phyloP scores from a whole-genome alignment of 371 early-diverging fungal species.

The Rhizomucor miehei region DNA sequence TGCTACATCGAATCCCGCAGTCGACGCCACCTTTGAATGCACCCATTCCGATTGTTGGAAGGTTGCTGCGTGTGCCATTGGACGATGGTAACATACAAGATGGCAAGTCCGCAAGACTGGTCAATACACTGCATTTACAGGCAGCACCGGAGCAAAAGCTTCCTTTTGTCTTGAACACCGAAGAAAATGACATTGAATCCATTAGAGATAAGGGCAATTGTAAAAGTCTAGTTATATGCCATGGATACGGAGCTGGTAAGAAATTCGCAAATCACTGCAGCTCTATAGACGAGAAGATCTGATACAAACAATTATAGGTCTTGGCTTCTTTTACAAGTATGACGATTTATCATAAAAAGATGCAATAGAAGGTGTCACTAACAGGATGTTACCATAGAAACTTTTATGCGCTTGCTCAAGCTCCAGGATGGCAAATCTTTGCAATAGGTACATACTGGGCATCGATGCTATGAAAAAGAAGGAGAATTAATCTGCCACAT shows the following conservation, averaged over 20 bases:
- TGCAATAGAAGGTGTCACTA: not conserved
- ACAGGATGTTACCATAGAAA: constrained; percentile 41
- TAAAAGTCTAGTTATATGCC: constrained; percentile 75
- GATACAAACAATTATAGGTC: constrained; percentile 11
- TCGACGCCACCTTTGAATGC: constrained; percentile 26
- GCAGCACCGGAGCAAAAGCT: constrained; percentile 11
- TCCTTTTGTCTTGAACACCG: constrained; percentile 25
- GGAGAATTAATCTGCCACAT: not conserved
- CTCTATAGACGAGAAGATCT: not conserved
- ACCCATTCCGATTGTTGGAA: constrained; percentile 20
- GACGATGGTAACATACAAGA: constrained; percentile 18
- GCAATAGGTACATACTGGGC: constrained; percentile 49
- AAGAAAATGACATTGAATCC: constrained; percentile 21
- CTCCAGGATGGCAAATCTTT: constrained; percentile 70
- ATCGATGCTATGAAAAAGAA: not conserved
- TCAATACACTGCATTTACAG: constrained; percentile 35
- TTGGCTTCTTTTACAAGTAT: constrained; percentile 80
- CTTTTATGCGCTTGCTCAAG: constrained; percentile 64
- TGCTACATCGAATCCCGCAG: constrained; percentile 40
- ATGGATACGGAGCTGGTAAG: constrained; percentile 88
- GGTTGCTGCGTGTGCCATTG: constrained; percentile 41
- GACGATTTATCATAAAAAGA: not conserved
- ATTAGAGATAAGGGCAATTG: constrained; percentile 26
- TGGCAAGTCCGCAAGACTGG: constrained; percentile 15
- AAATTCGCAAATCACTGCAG: not conserved